Percentiles rank a stretch among this genome's conserved stretches.
These are phyloP conservation scores for Umbelopsis isabellina DNA, from an alignment of 192 early-diverging fungal genomes.

Conservation along the genomic window DNA sequence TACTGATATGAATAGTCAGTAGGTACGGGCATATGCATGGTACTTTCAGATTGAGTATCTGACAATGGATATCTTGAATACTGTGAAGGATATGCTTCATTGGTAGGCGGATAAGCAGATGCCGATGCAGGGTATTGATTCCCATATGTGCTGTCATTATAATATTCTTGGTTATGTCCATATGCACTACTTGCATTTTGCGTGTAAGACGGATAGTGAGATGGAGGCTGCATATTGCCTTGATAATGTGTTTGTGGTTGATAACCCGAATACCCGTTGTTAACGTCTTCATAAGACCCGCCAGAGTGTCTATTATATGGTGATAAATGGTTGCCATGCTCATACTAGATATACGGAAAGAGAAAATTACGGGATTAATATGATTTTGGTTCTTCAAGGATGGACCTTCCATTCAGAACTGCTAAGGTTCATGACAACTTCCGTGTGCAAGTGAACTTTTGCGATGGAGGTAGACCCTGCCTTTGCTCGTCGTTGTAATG, in stretches of 20 bases:
- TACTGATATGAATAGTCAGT: slow-evolving; percentile 15
- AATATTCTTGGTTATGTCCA: not conserved
- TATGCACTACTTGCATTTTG: not conserved
- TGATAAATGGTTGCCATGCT: not conserved
- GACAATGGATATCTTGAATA: slow-evolving; percentile 9
- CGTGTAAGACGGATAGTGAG: not conserved
- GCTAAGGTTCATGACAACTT: slow-evolving; percentile 6
- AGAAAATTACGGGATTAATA: not conserved
- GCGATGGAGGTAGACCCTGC: too few species aligned
- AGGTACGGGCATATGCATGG: slow-evolving; percentile 9
- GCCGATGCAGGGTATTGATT: not conserved
- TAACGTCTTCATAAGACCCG: slow-evolving; percentile 14
- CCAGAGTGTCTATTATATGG: slow-evolving; percentile 13
- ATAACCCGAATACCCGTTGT: not conserved
- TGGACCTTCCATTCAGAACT: too few species aligned
- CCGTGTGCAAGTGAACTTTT: too few species aligned
- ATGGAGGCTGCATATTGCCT: not conserved
- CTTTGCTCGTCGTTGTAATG: not conserved
- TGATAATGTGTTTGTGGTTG: not conserved
- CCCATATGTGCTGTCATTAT: not conserved
- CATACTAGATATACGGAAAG: not conserved
- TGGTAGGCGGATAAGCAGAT: not conserved
- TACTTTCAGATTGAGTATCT: not conserved
- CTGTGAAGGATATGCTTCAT: not conserved
- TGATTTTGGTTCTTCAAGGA: not conserved